These are phyloP conservation scores for Capsicum pubescens DNA, from an alignment of 257 asterid species.

Conservation along the genomic window DNA sequence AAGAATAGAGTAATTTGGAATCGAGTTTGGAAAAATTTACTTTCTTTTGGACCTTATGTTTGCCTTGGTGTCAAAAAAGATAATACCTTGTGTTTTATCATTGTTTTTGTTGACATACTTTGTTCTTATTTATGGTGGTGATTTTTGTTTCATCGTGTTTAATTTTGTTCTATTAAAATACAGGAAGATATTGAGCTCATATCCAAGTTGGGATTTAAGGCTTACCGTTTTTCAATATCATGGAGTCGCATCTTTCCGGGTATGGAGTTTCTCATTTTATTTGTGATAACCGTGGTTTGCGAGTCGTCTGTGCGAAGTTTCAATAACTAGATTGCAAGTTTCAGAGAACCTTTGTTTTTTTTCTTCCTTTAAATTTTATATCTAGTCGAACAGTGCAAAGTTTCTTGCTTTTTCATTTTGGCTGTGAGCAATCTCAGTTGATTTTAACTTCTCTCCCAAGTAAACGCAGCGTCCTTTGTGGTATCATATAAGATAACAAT, in stretches of 20 bases:
- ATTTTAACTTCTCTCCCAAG: background rate
- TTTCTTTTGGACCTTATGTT: conserved; percentile 23
- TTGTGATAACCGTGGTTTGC: background rate
- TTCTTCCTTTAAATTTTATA: background rate
- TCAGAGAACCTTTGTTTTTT: background rate
- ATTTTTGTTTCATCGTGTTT: background rate
- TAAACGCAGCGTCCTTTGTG: background rate
- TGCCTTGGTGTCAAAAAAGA: conserved; percentile 26
- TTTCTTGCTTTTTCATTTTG: background rate
- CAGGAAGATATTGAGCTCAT: conserved; percentile 65
- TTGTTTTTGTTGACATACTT: conserved; percentile 1
- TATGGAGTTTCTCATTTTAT: conserved; percentile 5
- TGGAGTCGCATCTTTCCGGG: conserved; percentile 66
- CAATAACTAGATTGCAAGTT: background rate
- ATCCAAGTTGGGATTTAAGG: conserved; percentile 57
- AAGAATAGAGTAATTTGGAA: background rate
- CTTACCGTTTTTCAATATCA: conserved; percentile 62
- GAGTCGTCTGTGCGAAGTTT: background rate
- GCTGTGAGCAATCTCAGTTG: background rate
- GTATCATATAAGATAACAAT: background rate
- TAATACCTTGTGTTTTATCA: background rate
- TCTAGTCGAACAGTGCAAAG: background rate
- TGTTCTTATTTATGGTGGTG: background rate
- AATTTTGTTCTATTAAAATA: conserved; percentile 15
- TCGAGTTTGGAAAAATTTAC: background rate